Evolutionary conservation across 495 filamentous ascomycete species (phyloP), one percentile per base, ranked within the genome.

Genomic region (Saxispiralis lemnorum): DNA sequence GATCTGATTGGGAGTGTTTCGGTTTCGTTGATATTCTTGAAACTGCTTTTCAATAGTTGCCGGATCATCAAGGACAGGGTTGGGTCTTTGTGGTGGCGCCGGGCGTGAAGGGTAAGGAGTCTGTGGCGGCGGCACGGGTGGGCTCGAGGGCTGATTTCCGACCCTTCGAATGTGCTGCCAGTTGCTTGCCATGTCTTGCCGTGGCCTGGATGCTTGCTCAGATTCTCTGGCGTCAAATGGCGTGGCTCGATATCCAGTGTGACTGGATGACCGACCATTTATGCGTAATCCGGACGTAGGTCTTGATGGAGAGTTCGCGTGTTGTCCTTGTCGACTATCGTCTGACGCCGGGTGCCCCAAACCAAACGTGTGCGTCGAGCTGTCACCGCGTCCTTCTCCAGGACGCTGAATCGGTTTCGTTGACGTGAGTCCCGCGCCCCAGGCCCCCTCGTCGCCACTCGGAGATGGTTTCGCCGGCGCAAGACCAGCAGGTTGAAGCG

Each of bases 141-240:
- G 24, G 9, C 24, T 28, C 24, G 24, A 28, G 5, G 24, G 24
- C 24, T 28, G 24, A 5, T 28, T 28, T 28, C 24, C 24, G 5
- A 28, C 34, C 9, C 45, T 35, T 31, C 31, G 31, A 19, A 53
- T 38, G 21, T 53, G 50, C 31, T 48, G 45, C 50, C 50, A 53
- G 2, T 30, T 14, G 38, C 28, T 33, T 48, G 49, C 24, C 24
- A 28, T 28, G 9, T 28, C 24, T 28, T 28, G 5, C 24, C 9
- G 4, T 4, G 4, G 24, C 9, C 9, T 16, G 13, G n/a, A 4
- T 14, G 38, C 38, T 11, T 38, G 33, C 38, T 15, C n/a, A 39
- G 24, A 37, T 6, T 49, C 46, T 12, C 38, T 12, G 2, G 40
- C 11, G 18, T 49, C 41, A 30, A 49, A 14, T 10, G 44, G 38